Evolutionary conservation across 768 basidiomycete genomes (phyloP), one percentile per base, ranked within the genome.

Genomic region (Trametes coccinea): DNA sequence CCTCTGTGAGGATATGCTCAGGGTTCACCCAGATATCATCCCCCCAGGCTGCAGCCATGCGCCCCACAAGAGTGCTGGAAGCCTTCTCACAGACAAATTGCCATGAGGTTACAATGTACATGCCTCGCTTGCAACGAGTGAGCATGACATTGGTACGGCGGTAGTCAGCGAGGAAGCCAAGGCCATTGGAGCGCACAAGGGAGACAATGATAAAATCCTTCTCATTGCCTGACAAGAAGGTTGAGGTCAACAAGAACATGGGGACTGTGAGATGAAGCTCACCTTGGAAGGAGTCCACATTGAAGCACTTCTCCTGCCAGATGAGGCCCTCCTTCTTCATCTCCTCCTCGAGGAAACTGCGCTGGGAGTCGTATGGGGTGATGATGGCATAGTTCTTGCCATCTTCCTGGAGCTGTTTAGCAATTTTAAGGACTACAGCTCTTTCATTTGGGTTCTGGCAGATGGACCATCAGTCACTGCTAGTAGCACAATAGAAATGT

Each of bases 71-170:
- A 3, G 80, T 77, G 34, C 75, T 64, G n/a, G 74, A 71, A 53
- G 84, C 90, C 68, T 73, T 68, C 9, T 81, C 80, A 22, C 14
- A 40, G 43, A 93, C 75, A 69, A 93, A 93, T 16, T 75, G 75
- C 64, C 77, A 76, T 66, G 79, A 89, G 22, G 87, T 79, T 53
- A 88, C 77, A 66, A 94, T 88, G 60, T 85, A 85, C 90, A 93
- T 93, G 33, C 85, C 87, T 52, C 75, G 78, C 71, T 88, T 88
- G 79, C 88, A 92, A 40, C 92, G 83, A 49, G 86, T 88, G 7
- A 93, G 85, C 90, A 94, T 92, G 60, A 94, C 92, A 85, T 94
- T 93, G 55, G 89, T 87, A 16, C 92, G 80, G 31, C 87, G 80
- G 9, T 79, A 65, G 67, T 86, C 86, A 13, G 73, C 69, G 37